Evolutionary conservation across 2,329 filamentous ascomycete species (phyloP).

Genomic region (Cytospora piceicola): DNA sequence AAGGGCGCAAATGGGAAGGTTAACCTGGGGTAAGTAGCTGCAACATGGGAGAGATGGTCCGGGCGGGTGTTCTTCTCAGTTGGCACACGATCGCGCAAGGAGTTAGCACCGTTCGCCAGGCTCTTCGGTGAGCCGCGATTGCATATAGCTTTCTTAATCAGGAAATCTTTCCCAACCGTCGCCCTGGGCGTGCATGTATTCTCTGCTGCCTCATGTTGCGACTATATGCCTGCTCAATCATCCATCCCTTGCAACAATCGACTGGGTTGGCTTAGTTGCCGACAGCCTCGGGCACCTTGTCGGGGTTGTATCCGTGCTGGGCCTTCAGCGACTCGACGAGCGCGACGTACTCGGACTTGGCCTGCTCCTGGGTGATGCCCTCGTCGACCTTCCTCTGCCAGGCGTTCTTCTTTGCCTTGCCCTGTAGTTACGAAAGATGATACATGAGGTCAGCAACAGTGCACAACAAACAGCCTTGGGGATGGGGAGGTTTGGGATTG

Average conservation of each 20-base stretch:
- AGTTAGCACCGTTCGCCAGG: background rate
- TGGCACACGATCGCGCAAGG: background rate
- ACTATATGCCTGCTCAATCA: background rate
- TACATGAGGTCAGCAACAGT: slow-evolving; percentile 14
- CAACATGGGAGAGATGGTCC: background rate
- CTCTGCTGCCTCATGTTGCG: background rate
- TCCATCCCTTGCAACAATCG: background rate
- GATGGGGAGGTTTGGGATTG: background rate
- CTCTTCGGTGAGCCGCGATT: slow-evolving; percentile 6
- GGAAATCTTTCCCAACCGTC: slow-evolving; percentile 10
- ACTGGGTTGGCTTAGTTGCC: slow-evolving; percentile 31
- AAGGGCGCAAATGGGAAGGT: slow-evolving; percentile 47
- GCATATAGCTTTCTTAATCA: slow-evolving; percentile 1
- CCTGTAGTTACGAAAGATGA: slow-evolving; percentile 49
- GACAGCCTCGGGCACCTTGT: slow-evolving; percentile 66
- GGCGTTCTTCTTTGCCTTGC: slow-evolving; percentile 77
- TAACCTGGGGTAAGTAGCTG: slow-evolving; percentile 6
- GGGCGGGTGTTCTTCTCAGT: background rate
- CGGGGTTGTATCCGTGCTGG: slow-evolving; percentile 68
- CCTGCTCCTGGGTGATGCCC: slow-evolving; percentile 63
- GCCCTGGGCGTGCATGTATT: slow-evolving; percentile 9
- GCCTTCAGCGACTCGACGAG: slow-evolving; percentile 73
- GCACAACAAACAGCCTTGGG: background rate
- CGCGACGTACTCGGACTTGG: slow-evolving; percentile 77
- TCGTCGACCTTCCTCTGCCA: slow-evolving; percentile 75